Evolutionary conservation across 2,329 filamentous ascomycete species (phyloP).

Genomic region (Mariannaea sp.): DNA sequence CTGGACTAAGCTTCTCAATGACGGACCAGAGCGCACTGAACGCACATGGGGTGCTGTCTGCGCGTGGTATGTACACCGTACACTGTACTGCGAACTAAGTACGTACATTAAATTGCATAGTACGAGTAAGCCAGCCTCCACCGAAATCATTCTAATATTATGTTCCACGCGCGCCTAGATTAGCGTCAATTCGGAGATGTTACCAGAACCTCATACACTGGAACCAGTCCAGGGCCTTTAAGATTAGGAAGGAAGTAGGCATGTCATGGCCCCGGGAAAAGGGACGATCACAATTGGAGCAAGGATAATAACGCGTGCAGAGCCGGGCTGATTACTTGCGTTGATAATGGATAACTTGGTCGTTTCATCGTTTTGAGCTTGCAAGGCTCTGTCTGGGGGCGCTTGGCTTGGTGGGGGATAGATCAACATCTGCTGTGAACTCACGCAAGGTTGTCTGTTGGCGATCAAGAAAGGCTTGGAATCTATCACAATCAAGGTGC

Average conservation of each 20-base stretch:
- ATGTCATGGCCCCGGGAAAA: conserved; percentile 21
- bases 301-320: conserved; percentile 9
- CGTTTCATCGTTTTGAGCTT: conserved; percentile 26
- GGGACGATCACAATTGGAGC: conserved; percentile 18
- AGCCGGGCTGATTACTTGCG: conserved; percentile 4
- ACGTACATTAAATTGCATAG: too few relatives aligned
- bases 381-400: conserved; percentile 22
- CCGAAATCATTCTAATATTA: too few relatives aligned
- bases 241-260: conserved; percentile 27
- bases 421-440: conserved; percentile 19
- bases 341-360: conserved; percentile 20
- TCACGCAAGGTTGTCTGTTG: conserved; percentile 8
- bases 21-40: too few relatives aligned
- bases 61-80: too few relatives aligned
- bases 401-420: conserved; percentile 18
- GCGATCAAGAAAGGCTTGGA: neutral
- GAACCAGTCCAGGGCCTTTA: conserved; percentile 17
- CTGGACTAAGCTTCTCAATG: too few relatives aligned
- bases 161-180: conserved; percentile 18
- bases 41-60: too few relatives aligned
- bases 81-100: too few relatives aligned
- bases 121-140: too few relatives aligned
- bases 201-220: conserved; percentile 17
- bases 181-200: conserved; percentile 14
- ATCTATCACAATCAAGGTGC: neutral